Evolutionary conservation across 805 yeast genomes (phyloP).

Genomic region (Candida vartiovaarae): DNA sequence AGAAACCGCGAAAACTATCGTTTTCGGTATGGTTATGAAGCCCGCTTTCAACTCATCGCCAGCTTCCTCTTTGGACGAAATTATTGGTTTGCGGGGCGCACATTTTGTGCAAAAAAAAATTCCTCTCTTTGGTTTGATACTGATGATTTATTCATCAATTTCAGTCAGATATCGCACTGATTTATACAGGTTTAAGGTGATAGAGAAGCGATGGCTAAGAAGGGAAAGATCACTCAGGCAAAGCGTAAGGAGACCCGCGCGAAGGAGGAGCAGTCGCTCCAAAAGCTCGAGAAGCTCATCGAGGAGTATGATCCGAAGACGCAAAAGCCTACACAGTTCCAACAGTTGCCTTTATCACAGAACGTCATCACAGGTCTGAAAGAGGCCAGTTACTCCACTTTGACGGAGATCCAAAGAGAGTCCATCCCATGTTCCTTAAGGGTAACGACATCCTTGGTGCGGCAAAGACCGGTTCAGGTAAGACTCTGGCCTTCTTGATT

Average conservation of each 20-base stretch:
- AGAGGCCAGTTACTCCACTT: constrained; percentile 65
- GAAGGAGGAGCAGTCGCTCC: constrained; percentile 29
- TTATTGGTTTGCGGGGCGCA: neutral
- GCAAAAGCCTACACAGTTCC: constrained; percentile 43
- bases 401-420: constrained; percentile 83
- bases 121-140: no score
- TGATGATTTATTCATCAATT: no score
- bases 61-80: neutral
- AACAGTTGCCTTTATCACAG: constrained; percentile 69
- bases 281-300: constrained; percentile 42
- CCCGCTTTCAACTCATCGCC: neutral
- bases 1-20: neutral
- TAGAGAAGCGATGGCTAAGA: constrained; percentile 29
- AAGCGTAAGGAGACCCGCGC: constrained; percentile 33
- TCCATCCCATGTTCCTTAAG: constrained; percentile 72
- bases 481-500: constrained; percentile 80
- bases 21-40: neutral
- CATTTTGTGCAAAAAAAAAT: no score
- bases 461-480: constrained; percentile 96
- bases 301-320: constrained; percentile 44
- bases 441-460: constrained; percentile 93
- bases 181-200: no score
- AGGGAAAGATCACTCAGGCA: constrained; percentile 24
- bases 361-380: constrained; percentile 65
- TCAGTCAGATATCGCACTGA: no score